Evolutionary conservation across 1,284 basidiomycete species (phyloP).

Genomic region (Papiliotrema fonsecae): DNA sequence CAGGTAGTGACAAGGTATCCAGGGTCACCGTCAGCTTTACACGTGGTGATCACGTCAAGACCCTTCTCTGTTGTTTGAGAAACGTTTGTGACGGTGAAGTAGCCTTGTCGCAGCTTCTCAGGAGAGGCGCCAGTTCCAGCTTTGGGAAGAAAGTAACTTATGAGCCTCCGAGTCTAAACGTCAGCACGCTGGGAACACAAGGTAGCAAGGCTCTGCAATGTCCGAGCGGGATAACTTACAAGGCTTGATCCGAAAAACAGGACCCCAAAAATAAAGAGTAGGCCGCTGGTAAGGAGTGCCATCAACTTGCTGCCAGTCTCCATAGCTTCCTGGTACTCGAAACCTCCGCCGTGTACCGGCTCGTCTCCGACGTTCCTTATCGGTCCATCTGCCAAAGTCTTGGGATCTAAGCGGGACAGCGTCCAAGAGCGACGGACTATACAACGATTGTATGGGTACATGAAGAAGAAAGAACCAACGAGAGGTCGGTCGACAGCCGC

Average conservation of each 20-base stretch:
- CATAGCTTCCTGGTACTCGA: slow-evolving; percentile 70
- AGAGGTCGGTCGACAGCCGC: slow-evolving; percentile 48
- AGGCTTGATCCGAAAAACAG: slow-evolving; percentile 28
- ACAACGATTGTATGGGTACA: slow-evolving; percentile 60
- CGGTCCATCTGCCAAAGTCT: not conserved
- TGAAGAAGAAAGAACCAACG: slow-evolving; percentile 59
- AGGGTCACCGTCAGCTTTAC: slow-evolving; percentile 68
- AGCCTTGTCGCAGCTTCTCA: slow-evolving; percentile 60
- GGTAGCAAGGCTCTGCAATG: too few relatives aligned
- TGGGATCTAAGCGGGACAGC: slow-evolving; percentile 53
- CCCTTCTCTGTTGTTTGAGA: slow-evolving; percentile 51
- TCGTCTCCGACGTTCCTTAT: slow-evolving; percentile 5
- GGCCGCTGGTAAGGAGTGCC: slow-evolving; percentile 13
- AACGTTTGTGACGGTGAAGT: slow-evolving; percentile 57
- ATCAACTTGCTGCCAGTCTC: slow-evolving; percentile 12
- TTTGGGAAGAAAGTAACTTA: not conserved
- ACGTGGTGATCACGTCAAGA: slow-evolving; percentile 58
- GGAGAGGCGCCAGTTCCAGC: slow-evolving; percentile 61
- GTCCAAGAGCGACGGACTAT: slow-evolving; percentile 76
- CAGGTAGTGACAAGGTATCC: slow-evolving; percentile 67
- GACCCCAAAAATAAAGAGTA: slow-evolving; percentile 26
- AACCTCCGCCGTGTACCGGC: slow-evolving; percentile 58
- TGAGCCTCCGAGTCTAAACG: slow-evolving; percentile 3
- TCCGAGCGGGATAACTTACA: too few relatives aligned
- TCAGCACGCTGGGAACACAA: not conserved